Percentiles rank a stretch among this genome's conserved stretches.
phyloP scores from a whole-genome alignment of 192 early-diverging fungal species.

The Rhizophagus sp. region DNA sequence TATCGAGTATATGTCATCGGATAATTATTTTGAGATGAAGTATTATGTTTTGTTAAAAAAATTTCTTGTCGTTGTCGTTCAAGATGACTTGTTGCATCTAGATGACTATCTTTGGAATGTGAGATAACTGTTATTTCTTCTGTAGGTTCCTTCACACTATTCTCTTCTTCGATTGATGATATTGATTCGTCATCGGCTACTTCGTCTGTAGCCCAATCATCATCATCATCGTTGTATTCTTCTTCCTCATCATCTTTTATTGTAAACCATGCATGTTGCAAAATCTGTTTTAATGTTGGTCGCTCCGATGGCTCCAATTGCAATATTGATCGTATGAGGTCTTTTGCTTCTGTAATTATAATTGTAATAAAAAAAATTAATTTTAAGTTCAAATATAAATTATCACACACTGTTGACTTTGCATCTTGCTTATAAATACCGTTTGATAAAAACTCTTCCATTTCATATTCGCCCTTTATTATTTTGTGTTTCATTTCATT shows the following conservation, averaged over 20 bases:
- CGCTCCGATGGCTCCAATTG: constrained; percentile 67
- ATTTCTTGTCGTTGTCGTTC: constrained; percentile 30
- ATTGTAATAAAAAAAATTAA: neutral
- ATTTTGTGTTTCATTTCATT: constrained; percentile 69
- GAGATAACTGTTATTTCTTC: neutral
- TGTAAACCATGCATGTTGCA: constrained; percentile 66
- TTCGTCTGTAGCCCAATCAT: constrained; percentile 35
- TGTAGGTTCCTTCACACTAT: neutral
- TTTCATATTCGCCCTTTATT: constrained; percentile 67
- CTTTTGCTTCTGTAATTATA: constrained; percentile 47
- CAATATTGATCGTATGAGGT: constrained; percentile 68
- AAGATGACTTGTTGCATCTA: constrained; percentile 19
- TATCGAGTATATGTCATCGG: constrained; percentile 11
- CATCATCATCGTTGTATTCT: constrained; percentile 33
- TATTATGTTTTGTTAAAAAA: neutral
- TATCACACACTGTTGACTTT: too few relatives aligned
- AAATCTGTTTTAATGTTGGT: constrained; percentile 62
- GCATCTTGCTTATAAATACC: constrained; percentile 35
- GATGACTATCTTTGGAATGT: neutral
- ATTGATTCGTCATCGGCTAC: constrained; percentile 35
- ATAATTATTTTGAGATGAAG: constrained; percentile 9
- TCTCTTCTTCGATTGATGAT: constrained; percentile 23
- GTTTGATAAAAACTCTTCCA: constrained; percentile 57
- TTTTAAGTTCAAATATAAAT: neutral
- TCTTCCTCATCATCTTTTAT: constrained; percentile 36